Conservation (phyloP, 768 basidiomycete genomes). For the Kwoniella mangroviensis region DNA sequence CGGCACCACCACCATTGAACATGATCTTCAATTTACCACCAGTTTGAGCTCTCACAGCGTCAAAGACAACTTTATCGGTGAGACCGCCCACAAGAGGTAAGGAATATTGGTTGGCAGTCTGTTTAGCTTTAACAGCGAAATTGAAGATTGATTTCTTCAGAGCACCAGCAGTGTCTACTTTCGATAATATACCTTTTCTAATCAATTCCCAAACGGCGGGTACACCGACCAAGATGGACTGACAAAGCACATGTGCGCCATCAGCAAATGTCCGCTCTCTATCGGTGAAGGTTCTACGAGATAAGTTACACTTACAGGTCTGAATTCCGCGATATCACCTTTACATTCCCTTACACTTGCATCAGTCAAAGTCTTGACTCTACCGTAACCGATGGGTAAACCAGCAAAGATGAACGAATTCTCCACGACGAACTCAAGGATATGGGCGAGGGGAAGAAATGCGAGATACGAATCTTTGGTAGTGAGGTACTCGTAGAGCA, state of each 20-base stretch:
- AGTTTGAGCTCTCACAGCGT: conserved; percentile 76
- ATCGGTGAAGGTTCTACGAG: not conserved
- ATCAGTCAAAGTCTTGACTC: conserved; percentile 94
- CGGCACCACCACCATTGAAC: conserved; percentile 79
- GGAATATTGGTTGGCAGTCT: conserved; percentile 60
- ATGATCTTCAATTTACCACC: conserved; percentile 84
- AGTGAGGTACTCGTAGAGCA: conserved; percentile 66
- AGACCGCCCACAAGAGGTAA: conserved; percentile 70
- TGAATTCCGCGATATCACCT: conserved; percentile 82
- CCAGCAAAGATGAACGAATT: conserved; percentile 74
- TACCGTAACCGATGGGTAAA: conserved; percentile 83
- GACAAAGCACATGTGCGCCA: not conserved
- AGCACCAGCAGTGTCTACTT: conserved; percentile 71
- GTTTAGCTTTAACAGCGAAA: conserved; percentile 76
- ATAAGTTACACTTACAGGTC: conserved; percentile 61
- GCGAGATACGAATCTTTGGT: conserved; percentile 74
- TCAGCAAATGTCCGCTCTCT: not conserved
- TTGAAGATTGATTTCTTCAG: conserved; percentile 79
- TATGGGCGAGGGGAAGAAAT: conserved; percentile 91
- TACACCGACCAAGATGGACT: conserved; percentile 87
- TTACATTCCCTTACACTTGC: conserved; percentile 84
- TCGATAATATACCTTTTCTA: conserved; percentile 86
- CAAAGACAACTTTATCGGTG: conserved; percentile 77
- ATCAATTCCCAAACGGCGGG: conserved; percentile 98
- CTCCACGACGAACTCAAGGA: conserved; percentile 94